Percentiles rank a stretch among this genome's conserved stretches.
phyloP scores from a whole-genome alignment of 495 filamentous ascomycete species.

The Tirmania nivea region DNA sequence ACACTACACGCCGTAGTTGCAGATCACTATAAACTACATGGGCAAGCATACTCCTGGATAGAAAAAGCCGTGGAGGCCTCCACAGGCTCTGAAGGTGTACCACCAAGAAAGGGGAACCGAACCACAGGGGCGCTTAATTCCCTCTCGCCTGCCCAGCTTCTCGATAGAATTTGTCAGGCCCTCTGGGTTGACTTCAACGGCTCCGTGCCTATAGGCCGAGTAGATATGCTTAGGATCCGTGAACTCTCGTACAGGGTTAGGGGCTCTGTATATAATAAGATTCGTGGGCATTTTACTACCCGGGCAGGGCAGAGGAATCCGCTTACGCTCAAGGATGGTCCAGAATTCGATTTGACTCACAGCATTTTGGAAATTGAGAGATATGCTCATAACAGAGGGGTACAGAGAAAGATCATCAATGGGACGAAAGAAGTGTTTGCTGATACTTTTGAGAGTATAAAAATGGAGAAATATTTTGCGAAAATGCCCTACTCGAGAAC shows the following conservation, averaged over 20 bases:
- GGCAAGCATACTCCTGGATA: conserved; percentile 7
- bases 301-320: conserved; percentile 1
- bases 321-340: not conserved
- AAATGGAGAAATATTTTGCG: conserved; percentile 5
- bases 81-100: not conserved
- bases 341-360: conserved; percentile 5
- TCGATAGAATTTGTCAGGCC: conserved; percentile 6
- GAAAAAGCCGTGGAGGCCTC: conserved; percentile 1
- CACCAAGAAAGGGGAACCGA: not conserved
- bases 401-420: conserved; percentile 3
- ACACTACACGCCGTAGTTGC: conserved; percentile 6
- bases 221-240: conserved; percentile 5
- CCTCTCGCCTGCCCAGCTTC: conserved; percentile 5
- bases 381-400: conserved; percentile 3
- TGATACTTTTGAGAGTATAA: not conserved
- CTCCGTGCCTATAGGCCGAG: conserved; percentile 4
- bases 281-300: conserved; percentile 4
- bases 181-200: conserved; percentile 7
- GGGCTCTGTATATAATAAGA: conserved; percentile 3
- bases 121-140: not conserved
- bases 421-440: conserved; percentile 1
- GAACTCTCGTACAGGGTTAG: conserved; percentile 1
- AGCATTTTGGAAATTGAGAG: conserved; percentile 8
- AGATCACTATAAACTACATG: conserved; percentile 4
- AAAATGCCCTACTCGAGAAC: conserved; percentile 4